Conservation (phyloP, 2,329 filamentous ascomycete species). For the Fusarium dlaminii region DNA sequence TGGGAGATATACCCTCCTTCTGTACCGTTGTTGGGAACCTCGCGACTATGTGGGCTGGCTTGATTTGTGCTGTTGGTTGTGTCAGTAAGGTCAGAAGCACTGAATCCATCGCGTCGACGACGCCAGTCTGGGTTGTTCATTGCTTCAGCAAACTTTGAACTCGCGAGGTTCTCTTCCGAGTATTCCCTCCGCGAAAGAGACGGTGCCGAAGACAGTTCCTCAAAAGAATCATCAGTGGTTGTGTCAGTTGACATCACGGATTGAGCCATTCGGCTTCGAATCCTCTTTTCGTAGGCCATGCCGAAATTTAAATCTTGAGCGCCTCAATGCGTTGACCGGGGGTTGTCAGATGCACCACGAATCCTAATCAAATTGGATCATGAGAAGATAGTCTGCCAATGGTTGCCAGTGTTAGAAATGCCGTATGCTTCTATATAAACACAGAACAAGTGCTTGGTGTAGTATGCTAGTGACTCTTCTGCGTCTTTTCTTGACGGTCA, state of each 20-base stretch:
- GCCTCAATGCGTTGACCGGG: neutral
- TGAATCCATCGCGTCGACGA: slow-evolving; percentile 32
- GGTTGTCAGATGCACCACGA: neutral
- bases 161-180: slow-evolving; percentile 28
- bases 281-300: slow-evolving; percentile 22
- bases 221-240: slow-evolving; percentile 17
- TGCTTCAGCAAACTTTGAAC: slow-evolving; percentile 44
- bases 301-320: neutral
- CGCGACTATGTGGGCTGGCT: neutral
- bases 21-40: neutral
- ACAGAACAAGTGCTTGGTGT: neutral
- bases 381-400: neutral
- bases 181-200: slow-evolving; percentile 11
- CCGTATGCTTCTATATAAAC: neutral
- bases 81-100: slow-evolving; percentile 1
- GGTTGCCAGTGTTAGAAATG: neutral
- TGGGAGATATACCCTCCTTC: neutral
- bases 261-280: slow-evolving; percentile 5
- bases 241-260: neutral
- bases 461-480: neutral
- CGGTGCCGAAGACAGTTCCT: slow-evolving; percentile 12
- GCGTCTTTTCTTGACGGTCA: neutral
- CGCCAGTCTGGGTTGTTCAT: slow-evolving; percentile 51
- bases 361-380: neutral
- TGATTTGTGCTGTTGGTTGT: slow-evolving; percentile 4